Evolutionary conservation across 352 stramenopile species (phyloP).

Genomic region (Pseudoperonospora humuli): DNA sequence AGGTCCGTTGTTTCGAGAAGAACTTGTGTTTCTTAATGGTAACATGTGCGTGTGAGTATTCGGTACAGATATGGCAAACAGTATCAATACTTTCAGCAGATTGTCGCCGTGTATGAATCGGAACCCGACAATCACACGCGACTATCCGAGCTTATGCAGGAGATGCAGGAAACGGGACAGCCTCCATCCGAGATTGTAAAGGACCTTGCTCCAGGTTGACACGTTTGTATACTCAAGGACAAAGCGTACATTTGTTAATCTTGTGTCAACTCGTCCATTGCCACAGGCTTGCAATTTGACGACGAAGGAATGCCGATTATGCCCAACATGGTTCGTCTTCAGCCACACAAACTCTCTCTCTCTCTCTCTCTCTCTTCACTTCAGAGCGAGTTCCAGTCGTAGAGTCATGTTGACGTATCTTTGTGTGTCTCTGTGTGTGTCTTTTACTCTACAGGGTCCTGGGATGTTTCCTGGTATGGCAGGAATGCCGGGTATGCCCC

Average conservation of each 20-base stretch:
- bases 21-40: too few species aligned
- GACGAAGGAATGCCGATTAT: conserved; percentile 96
- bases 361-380: too few species aligned
- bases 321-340: conserved; percentile 78
- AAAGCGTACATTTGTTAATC: not conserved
- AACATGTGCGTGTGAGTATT: not conserved
- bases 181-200: conserved; percentile 97
- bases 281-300: conserved; percentile 89
- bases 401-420: too few species aligned
- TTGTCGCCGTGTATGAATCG: conserved; percentile 95
- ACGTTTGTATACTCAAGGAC: not conserved
- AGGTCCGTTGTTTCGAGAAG: too few species aligned
- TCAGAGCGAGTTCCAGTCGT: not conserved
- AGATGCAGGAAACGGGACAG: conserved; percentile 91
- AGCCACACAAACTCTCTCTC: too few species aligned
- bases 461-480: conserved; percentile 80
- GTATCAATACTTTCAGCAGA: conserved; percentile 96
- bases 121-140: conserved; percentile 93
- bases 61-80: conserved; percentile 88
- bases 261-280: not conserved
- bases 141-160: conserved; percentile 96
- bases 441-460: conserved; percentile 38
- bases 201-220: conserved; percentile 90
- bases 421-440: too few species aligned
- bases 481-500: conserved; percentile 68